phyloP scores from a whole-genome alignment of 2,329 filamentous ascomycete species.

The Ustulina deusta region DNA sequence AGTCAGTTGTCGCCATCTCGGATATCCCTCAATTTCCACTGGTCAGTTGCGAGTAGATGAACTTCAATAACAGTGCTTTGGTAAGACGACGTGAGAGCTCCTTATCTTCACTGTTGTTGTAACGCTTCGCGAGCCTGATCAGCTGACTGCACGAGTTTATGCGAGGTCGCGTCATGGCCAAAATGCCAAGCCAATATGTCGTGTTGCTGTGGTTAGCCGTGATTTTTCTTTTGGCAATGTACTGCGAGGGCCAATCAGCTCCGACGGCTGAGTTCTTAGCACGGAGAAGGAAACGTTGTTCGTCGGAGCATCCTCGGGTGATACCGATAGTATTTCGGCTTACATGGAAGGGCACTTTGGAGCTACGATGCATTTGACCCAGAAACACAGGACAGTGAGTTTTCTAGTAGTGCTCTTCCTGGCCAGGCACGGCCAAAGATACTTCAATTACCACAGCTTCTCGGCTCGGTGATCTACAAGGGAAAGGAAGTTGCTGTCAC shows the following conservation, averaged over 20 bases:
- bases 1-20: conserved; percentile 25
- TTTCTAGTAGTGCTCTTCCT: too few species aligned
- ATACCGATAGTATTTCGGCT: not conserved
- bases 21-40: not conserved
- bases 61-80: not conserved
- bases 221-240: not conserved
- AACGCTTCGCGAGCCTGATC: not conserved
- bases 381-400: too few species aligned
- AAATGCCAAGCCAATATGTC: conserved; percentile 16
- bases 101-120: not conserved
- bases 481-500: too few species aligned
- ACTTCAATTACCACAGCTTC: too few species aligned
- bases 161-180: not conserved
- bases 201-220: not conserved
- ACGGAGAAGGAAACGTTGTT: not conserved
- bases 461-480: too few species aligned
- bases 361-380: too few species aligned
- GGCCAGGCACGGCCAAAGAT: too few species aligned
- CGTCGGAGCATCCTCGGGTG: not conserved
- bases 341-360: too few species aligned
- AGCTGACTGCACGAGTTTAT: not conserved
- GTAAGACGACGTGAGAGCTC: not conserved
- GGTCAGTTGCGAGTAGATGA: not conserved
- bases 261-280: not conserved
- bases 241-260: not conserved